A percentile compares a stretch with the other conserved stretches of the same genome.
These are phyloP conservation scores for Lyophyllum decastes DNA, from an alignment of 768 basidiomycete species.

Conservation along the genomic window DNA sequence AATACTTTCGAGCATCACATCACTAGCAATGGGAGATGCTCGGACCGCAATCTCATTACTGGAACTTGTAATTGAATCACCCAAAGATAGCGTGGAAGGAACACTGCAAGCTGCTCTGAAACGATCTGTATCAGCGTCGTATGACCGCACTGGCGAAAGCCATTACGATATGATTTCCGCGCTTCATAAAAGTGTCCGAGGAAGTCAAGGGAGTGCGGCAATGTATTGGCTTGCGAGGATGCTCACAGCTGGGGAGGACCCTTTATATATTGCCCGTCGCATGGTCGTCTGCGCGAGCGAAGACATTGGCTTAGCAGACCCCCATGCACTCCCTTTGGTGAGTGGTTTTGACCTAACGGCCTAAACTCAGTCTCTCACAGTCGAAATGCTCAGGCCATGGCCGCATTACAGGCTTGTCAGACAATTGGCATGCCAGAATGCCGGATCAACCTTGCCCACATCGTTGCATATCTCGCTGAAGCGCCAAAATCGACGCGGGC, in stretches of 20 bases:
- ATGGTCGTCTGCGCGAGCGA: constrained; percentile 84
- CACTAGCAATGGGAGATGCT: constrained; percentile 69
- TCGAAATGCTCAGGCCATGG: constrained; percentile 50
- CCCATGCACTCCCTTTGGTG: constrained; percentile 75
- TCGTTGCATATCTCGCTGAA: constrained; percentile 78
- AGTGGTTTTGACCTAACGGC: constrained; percentile 19
- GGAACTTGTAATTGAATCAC: constrained; percentile 62
- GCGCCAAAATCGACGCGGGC: constrained; percentile 80
- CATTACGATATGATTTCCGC: constrained; percentile 85
- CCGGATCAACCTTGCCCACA: constrained; percentile 75
- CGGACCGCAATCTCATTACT: constrained; percentile 77
- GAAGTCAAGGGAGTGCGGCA: constrained; percentile 74
- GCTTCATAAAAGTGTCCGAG: constrained; percentile 82
- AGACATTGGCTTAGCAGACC: constrained; percentile 82
- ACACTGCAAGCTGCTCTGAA: constrained; percentile 58
- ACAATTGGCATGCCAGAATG: constrained; percentile 82
- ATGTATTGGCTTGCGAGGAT: constrained; percentile 89
- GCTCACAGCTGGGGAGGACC: constrained; percentile 81
- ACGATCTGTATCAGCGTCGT: constrained; percentile 63
- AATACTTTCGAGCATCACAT: constrained; percentile 49
- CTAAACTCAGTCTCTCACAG: neutral
- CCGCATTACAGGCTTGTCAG: constrained; percentile 66
- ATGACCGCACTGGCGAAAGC: constrained; percentile 76
- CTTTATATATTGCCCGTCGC: constrained; percentile 71
- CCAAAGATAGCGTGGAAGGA: constrained; percentile 40